phyloP scores from a whole-genome alignment of 2,329 filamentous ascomycete genomes.

The Mycogone perniciosa region DNA sequence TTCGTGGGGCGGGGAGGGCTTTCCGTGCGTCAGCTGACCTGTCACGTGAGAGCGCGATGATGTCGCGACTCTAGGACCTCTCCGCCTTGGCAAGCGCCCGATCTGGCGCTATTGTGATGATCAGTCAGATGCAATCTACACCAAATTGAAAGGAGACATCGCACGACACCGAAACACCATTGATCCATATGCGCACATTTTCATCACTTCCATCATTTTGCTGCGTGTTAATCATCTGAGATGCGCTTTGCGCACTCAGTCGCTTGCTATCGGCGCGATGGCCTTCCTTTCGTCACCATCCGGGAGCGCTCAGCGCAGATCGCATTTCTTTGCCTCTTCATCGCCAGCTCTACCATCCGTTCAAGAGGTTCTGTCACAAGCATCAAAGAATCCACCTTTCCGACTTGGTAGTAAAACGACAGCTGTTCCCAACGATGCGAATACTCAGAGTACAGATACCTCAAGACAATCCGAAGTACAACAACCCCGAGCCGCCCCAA shows the following conservation, averaged over 20 bases:
- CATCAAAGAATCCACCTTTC: constrained; percentile 25
- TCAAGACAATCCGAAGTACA: neutral
- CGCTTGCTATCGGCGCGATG: constrained; percentile 24
- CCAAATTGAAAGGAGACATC: neutral
- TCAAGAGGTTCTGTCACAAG: constrained; percentile 39
- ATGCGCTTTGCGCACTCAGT: constrained; percentile 44
- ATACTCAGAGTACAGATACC: constrained; percentile 5
- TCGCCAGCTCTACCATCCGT: constrained; percentile 52
- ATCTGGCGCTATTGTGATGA: neutral
- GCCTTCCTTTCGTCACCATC: constrained; percentile 25
- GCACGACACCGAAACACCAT: no score
- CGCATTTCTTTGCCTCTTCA: constrained; percentile 34
- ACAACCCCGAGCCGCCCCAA: neutral
- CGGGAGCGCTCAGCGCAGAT: constrained; percentile 27
- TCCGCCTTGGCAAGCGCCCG: constrained; percentile 10
- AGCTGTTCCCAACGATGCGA: constrained; percentile 31
- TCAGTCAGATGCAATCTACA: no score
- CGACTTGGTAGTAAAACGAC: constrained; percentile 32
- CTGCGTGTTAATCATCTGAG: constrained; percentile 24
- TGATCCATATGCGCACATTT: neutral
- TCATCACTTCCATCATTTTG: constrained; percentile 21
- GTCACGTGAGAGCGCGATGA: constrained; percentile 31
- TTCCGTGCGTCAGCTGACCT: constrained; percentile 28
- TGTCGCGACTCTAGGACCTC: constrained; percentile 20
- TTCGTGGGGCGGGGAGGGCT: constrained; percentile 34